Conservation (phyloP, 2,329 filamentous ascomycete genomes). For the Leptographium radiaticola region DNA sequence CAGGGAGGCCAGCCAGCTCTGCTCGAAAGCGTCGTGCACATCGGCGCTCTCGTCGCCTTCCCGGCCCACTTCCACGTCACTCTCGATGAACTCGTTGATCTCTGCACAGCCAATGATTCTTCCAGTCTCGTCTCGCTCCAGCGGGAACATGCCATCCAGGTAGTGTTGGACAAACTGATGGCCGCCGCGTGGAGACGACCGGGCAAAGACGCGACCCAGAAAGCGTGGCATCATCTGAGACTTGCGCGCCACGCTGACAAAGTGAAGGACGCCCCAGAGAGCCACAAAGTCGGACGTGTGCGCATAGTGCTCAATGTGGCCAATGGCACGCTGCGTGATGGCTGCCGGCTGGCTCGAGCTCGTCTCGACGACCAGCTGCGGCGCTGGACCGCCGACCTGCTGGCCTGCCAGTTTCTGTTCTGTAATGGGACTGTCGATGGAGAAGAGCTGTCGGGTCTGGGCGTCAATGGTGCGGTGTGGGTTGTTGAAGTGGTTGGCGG, state of each 20-base stretch:
- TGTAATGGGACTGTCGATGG: not conserved
- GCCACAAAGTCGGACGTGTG: conserved; percentile 64
- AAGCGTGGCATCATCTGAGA: conserved; percentile 42
- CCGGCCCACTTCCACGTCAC: conserved; percentile 32
- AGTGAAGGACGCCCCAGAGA: conserved; percentile 61
- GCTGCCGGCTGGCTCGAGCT: conserved; percentile 23
- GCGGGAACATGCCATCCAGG: conserved; percentile 47
- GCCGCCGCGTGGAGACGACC: conserved; percentile 34
- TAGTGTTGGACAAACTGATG: conserved; percentile 51
- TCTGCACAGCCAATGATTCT: conserved; percentile 22
- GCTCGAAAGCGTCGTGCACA: conserved; percentile 32
- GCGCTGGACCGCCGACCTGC: not conserved
- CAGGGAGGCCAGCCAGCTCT: conserved; percentile 29
- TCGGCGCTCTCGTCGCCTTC: conserved; percentile 30
- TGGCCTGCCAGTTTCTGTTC: not conserved
- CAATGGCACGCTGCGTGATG: conserved; percentile 39
- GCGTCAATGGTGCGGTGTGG: conserved; percentile 41
- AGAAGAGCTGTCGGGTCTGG: conserved; percentile 20
- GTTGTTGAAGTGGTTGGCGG: conserved; percentile 73
- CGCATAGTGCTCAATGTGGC: conserved; percentile 69
- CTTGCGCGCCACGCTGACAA: conserved; percentile 32
- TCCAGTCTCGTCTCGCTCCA: conserved; percentile 29
- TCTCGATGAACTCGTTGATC: conserved; percentile 48
- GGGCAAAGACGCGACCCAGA: conserved; percentile 46
- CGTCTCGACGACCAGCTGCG: conserved; percentile 13